phyloP scores from a whole-genome alignment of 2,329 filamentous ascomycete species.

The Cadophora gregata region DNA sequence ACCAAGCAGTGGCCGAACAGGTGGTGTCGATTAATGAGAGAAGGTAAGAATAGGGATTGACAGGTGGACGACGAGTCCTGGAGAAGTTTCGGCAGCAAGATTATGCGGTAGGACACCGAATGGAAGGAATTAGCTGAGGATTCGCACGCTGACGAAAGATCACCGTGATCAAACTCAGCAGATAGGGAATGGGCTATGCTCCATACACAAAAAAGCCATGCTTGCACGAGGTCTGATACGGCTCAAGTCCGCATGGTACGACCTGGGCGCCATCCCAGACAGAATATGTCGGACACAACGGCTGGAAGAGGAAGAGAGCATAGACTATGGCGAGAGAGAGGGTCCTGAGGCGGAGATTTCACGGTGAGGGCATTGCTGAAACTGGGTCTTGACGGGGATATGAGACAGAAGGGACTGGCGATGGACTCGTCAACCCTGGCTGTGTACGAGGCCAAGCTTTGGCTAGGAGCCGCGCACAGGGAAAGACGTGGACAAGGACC shows the following conservation, averaged over 20 bases:
- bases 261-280: slow-evolving; percentile 23
- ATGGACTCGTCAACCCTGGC: slow-evolving; percentile 23
- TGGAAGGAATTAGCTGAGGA: slow-evolving; percentile 21
- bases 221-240: slow-evolving; percentile 26
- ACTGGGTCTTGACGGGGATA: slow-evolving; percentile 19
- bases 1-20: slow-evolving; percentile 20
- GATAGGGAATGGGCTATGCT: slow-evolving; percentile 32
- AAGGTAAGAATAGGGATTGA: slow-evolving; percentile 32
- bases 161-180: slow-evolving; percentile 24
- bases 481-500: slow-evolving; percentile 11
- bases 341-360: slow-evolving; percentile 10
- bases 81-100: slow-evolving; percentile 24
- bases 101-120: slow-evolving; percentile 27
- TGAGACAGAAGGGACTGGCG: slow-evolving; percentile 24
- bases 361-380: slow-evolving; percentile 34
- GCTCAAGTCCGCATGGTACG: slow-evolving; percentile 19
- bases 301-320: slow-evolving; percentile 18
- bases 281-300: slow-evolving; percentile 25
- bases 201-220: slow-evolving; percentile 25
- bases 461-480: slow-evolving; percentile 24
- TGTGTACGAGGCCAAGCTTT: slow-evolving; percentile 26
- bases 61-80: slow-evolving; percentile 21
- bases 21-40: slow-evolving; percentile 26
- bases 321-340: slow-evolving; percentile 7
- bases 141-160: slow-evolving; percentile 28